Percentiles rank a stretch among this genome's conserved stretches.
Conservation (phyloP, 805 yeast species). For the Geotrichum ghanense region DNA sequence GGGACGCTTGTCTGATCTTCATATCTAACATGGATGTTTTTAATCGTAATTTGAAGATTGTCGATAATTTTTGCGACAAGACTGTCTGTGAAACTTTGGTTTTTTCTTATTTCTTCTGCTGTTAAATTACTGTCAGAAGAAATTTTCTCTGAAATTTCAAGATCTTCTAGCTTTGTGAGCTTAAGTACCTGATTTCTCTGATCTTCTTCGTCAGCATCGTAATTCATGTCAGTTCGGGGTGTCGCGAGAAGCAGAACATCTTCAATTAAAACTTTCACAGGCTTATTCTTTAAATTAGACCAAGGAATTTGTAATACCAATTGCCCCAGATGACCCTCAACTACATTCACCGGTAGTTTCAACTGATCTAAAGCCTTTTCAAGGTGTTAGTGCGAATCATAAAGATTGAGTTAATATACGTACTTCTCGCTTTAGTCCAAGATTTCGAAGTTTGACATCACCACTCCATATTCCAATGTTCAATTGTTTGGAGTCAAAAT, state of each 20-base stretch:
- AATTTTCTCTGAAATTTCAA: conserved; percentile 31
- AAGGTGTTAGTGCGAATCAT: background rate
- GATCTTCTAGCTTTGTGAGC: conserved; percentile 52
- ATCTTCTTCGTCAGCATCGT: conserved; percentile 48
- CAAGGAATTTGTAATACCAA: conserved; percentile 90
- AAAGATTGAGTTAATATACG: conserved; percentile 6
- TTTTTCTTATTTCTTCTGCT: conserved; percentile 32
- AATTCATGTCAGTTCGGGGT: conserved; percentile 53
- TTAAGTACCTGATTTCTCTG: conserved; percentile 56
- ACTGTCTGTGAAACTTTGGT: conserved; percentile 78
- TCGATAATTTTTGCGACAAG: conserved; percentile 84
- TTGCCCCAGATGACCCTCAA: conserved; percentile 83
- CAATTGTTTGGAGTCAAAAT: conserved; percentile 89
- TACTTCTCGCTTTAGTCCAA: conserved; percentile 67
- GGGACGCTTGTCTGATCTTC: conserved; percentile 64
- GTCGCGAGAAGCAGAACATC: conserved; percentile 76
- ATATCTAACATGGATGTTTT: conserved; percentile 82
- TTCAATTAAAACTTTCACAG: conserved; percentile 78
- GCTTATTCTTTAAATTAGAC: conserved; percentile 87
- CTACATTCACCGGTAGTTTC: conserved; percentile 75
- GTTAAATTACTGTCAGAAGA: conserved; percentile 7
- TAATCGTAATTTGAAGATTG: conserved; percentile 82
- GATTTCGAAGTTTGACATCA: conserved; percentile 74
- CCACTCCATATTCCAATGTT: conserved; percentile 98
- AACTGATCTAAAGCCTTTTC: conserved; percentile 64